Conservation (phyloP, 441 rosid species). For the Melastoma candidum region DNA sequence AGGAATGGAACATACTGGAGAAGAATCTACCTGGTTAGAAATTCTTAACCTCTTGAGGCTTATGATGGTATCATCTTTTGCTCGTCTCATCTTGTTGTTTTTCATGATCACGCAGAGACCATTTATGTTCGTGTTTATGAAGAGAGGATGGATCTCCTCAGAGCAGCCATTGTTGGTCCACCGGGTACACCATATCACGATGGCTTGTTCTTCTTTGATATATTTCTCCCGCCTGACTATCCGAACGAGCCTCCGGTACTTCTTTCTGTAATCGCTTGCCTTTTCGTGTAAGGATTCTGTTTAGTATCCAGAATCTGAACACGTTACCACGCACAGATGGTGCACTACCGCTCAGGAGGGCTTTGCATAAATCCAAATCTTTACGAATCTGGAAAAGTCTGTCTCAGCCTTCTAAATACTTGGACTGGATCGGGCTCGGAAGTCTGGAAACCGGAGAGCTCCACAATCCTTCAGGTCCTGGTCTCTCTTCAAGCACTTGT, state of each 20-base stretch:
- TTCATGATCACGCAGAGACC: not conserved
- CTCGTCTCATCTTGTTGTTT: too few species aligned
- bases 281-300: too few species aligned
- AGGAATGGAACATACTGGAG: constrained; percentile 18
- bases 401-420: constrained; percentile 86
- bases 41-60: too few species aligned
- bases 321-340: constrained; percentile 33
- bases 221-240: constrained; percentile 7
- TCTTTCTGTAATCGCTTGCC: too few species aligned
- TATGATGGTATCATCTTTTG: too few species aligned
- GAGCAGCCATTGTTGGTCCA: constrained; percentile 13
- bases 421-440: constrained; percentile 85
- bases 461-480: constrained; percentile 84
- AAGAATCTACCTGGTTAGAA: not conserved
- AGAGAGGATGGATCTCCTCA: constrained; percentile 16
- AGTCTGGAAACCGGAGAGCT: constrained; percentile 74
- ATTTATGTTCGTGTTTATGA: constrained; percentile 10
- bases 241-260: constrained; percentile 3
- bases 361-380: constrained; percentile 86
- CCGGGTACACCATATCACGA: constrained; percentile 20
- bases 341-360: constrained; percentile 81
- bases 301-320: too few species aligned
- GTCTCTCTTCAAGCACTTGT: constrained; percentile 94
- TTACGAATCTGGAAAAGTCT: constrained; percentile 84
- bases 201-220: constrained; percentile 22